Evolutionary conservation across 2,329 filamentous ascomycete genomes (phyloP), one percentile per base, ranked within the genome.

Genomic region (Exophiala calicioides): DNA sequence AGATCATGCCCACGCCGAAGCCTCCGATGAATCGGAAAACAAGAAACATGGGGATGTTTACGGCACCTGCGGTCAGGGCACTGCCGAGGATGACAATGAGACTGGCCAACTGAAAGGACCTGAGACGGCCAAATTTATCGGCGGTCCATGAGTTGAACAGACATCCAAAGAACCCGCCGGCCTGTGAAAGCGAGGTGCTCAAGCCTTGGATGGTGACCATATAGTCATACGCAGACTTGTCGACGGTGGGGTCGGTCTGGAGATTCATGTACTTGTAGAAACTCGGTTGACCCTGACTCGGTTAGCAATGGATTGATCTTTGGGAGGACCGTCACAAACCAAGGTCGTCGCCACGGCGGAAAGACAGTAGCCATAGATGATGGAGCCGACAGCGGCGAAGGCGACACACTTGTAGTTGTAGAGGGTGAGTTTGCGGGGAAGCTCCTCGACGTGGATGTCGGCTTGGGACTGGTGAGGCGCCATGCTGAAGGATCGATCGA

Each of bases 251-350:
- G 20, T 26, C 21, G 8, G 36, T 39, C 15, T 39, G 19, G 10
- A 39, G 20, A 13, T 39, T 39, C 36, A 39, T 39, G n/a, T 39
- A 39, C 21, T 26, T 27, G 36, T 26, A 27, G 36, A 39, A 39
- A 16, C n/a, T 24, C 3, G 36, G 36, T 27, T 39, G 19, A 15
- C 36, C 36, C 36, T 16, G 23, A n/a, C n/a, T n/a, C n/a, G n/a
- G n/a, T n/a, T n/a, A n/a, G n/a, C n/a, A n/a, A n/a, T n/a, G n/a
- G n/a, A n/a, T n/a, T n/a, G n/a, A n/a, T n/a, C n/a, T n/a, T n/a
- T n/a, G n/a, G n/a, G n/a, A n/a, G n/a, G n/a, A n/a, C n/a, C n/a
- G n/a, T n/a, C n/a, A n/a, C n/a, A n/a, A n/a, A n/a, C n/a, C n/a
- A n/a, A n/a, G n/a, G n/a, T n/a, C n/a, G n/a, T n/a, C n/a, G n/a